phyloP scores from a whole-genome alignment of 2,329 filamentous ascomycete genomes.

The Phaeosphaeria sp. region DNA sequence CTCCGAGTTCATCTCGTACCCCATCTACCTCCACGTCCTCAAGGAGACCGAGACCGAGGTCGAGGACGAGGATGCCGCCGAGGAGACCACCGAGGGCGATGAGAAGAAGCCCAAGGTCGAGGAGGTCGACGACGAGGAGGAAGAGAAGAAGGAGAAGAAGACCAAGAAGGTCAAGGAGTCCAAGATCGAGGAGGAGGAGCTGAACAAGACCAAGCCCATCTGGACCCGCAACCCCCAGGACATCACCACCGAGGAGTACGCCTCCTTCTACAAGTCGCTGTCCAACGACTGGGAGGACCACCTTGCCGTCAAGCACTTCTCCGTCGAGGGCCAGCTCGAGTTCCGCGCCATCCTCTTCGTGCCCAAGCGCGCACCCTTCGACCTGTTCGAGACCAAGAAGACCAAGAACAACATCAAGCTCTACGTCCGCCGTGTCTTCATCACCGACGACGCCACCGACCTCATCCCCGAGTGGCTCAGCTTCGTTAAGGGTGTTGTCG shows the following conservation, averaged over 20 bases:
- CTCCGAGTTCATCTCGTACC: conserved; percentile 99
- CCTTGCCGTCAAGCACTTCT: conserved; percentile 99
- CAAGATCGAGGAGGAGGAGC: conserved; percentile 98
- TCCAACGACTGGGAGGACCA: conserved; percentile 99
- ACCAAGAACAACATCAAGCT: conserved; percentile 99
- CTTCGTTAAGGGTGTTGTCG: conserved; percentile 99
- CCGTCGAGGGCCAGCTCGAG: conserved; percentile 99
- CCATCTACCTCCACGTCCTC: conserved; percentile 99
- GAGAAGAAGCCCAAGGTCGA: conserved; percentile 97
- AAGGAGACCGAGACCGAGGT: conserved; percentile 99
- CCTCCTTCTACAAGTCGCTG: conserved; percentile 99
- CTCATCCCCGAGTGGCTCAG: conserved; percentile 99
- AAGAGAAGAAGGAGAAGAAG: conserved; percentile 90
- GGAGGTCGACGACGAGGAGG: conserved; percentile 87
- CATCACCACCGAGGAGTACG: conserved; percentile 96
- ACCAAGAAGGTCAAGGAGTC: conserved; percentile 99
- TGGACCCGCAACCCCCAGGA: conserved; percentile 98
- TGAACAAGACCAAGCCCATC: conserved; percentile 99
- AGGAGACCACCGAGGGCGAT: conserved; percentile 72
- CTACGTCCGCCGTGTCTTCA: conserved; percentile 99
- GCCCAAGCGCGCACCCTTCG: conserved; percentile 98
- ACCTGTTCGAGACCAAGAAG: conserved; percentile 99
- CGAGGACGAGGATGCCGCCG: conserved; percentile 85
- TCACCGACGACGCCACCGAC: conserved; percentile 98
- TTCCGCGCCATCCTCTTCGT: conserved; percentile 99